Evolutionary conservation across 345 rosid genomes (phyloP).

Genomic region (Brassica juncea): DNA sequence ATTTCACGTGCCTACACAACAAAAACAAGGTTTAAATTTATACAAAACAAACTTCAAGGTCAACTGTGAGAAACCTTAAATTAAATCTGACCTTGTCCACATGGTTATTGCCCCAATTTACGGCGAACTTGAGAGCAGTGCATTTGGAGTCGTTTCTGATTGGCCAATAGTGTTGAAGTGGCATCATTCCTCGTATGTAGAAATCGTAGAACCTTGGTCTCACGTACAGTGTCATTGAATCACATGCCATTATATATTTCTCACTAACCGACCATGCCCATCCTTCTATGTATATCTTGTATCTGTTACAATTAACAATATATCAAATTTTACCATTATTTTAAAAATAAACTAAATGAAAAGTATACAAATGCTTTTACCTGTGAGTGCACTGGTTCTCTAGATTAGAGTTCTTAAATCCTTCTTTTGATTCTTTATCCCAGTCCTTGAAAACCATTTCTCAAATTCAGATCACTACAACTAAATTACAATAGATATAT

Average conservation of each 20-base stretch:
- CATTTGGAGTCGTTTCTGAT: slow-evolving; percentile 52
- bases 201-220: slow-evolving; percentile 58
- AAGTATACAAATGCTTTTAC: slow-evolving; percentile 24
- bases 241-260: slow-evolving; percentile 74
- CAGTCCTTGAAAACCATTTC: slow-evolving; percentile 46
- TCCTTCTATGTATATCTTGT: slow-evolving; percentile 73
- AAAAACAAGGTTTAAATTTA: background rate
- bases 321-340: background rate
- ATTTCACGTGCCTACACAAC: slow-evolving; percentile 59
- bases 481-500: background rate
- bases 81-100: slow-evolving; percentile 28
- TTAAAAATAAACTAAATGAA: background rate
- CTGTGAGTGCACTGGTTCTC: slow-evolving; percentile 60
- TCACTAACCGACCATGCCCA: slow-evolving; percentile 79
- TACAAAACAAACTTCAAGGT: background rate
- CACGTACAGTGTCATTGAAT: slow-evolving; percentile 55
- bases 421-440: slow-evolving; percentile 42
- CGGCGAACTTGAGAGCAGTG: slow-evolving; percentile 63
- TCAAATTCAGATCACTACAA: background rate
- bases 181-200: slow-evolving; percentile 64
- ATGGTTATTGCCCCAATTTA: slow-evolving; percentile 71
- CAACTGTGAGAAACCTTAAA: background rate
- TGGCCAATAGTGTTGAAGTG: slow-evolving; percentile 76
- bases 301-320: slow-evolving; percentile 35
- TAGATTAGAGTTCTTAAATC: slow-evolving; percentile 54